These are phyloP conservation scores for Aspergillus pseudoterreus DNA, from an alignment of 2,329 filamentous ascomycete genomes.

Conservation along the genomic window DNA sequence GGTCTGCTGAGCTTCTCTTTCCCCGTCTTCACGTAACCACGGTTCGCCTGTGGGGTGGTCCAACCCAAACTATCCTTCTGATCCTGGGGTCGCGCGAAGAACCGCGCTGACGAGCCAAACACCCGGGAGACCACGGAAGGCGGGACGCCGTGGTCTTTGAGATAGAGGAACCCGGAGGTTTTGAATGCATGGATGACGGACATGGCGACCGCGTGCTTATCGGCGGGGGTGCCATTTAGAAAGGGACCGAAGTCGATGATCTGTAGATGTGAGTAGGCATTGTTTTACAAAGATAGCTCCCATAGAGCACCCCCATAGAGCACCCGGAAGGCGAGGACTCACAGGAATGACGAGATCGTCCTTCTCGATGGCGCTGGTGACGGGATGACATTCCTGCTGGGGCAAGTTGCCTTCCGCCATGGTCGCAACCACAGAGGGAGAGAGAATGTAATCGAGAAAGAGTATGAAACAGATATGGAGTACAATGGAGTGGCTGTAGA, in stretches of 20 bases:
- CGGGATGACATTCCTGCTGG: constrained; percentile 18
- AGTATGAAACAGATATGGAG: neutral
- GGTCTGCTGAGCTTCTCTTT: constrained; percentile 65
- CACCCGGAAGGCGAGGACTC: constrained; percentile 4
- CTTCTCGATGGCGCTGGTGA: constrained; percentile 37
- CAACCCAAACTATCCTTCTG: constrained; percentile 66
- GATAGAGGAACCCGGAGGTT: constrained; percentile 83
- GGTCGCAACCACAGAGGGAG: neutral
- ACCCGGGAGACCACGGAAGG: constrained; percentile 55
- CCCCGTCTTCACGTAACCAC: constrained; percentile 67
- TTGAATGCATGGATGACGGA: constrained; percentile 78
- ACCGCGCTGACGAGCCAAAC: constrained; percentile 65
- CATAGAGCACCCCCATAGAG: too few relatives aligned
- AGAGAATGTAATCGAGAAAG: too few relatives aligned
- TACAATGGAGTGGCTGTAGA: neutral
- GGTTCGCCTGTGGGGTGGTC: constrained; percentile 69
- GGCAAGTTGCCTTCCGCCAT: constrained; percentile 17
- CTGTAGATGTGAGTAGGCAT: constrained; percentile 38
- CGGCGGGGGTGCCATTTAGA: constrained; percentile 56
- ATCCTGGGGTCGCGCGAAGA: constrained; percentile 62
- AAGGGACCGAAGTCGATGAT: constrained; percentile 77
- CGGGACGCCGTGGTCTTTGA: constrained; percentile 72
- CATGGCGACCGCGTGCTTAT: constrained; percentile 63
- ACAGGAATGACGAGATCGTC: constrained; percentile 45
- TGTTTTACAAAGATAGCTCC: too few relatives aligned